Conservation (phyloP, 768 basidiomycete genomes). For the Lactarius hengduanensis region DNA sequence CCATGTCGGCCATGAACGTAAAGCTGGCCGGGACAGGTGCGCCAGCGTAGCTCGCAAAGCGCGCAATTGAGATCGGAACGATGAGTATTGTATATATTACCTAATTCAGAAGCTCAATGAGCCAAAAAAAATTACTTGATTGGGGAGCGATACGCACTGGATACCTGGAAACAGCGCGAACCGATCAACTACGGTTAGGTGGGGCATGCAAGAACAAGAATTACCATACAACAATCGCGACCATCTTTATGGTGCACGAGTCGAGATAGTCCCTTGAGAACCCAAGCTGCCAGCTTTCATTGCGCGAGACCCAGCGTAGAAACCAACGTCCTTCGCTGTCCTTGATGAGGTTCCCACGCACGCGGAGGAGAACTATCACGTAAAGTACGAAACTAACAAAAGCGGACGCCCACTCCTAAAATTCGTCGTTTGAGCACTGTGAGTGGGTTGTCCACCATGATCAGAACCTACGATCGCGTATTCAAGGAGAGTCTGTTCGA, state of each 20-base stretch:
- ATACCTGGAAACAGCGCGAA: slow-evolving; percentile 21
- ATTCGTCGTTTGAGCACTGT: neutral
- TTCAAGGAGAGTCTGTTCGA: slow-evolving; percentile 41
- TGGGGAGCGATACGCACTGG: slow-evolving; percentile 27
- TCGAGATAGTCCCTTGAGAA: slow-evolving; percentile 38
- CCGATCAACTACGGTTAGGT: neutral
- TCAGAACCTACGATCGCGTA: slow-evolving; percentile 44
- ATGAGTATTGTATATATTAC: slow-evolving; percentile 37
- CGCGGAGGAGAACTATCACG: slow-evolving; percentile 37
- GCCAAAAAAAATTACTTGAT: neutral
- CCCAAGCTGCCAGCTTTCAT: slow-evolving; percentile 37
- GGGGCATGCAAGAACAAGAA: neutral
- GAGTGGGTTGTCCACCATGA: neutral
- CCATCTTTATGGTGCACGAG: slow-evolving; percentile 36
- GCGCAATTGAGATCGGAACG: slow-evolving; percentile 37
- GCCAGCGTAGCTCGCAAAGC: slow-evolving; percentile 36
- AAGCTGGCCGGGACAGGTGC: slow-evolving; percentile 33
- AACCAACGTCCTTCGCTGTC: slow-evolving; percentile 32
- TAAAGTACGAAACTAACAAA: slow-evolving; percentile 38
- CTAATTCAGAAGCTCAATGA: slow-evolving; percentile 10
- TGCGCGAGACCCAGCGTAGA: slow-evolving; percentile 35
- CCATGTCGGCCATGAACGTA: slow-evolving; percentile 36
- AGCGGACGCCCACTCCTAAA: slow-evolving; percentile 39
- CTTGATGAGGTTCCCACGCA: slow-evolving; percentile 39
- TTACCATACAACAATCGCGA: slow-evolving; percentile 38